A percentile compares a stretch with the other conserved stretches of the same genome.
phyloP scores from a whole-genome alignment of 345 rosid species.

The Corchorus olitorius region DNA sequence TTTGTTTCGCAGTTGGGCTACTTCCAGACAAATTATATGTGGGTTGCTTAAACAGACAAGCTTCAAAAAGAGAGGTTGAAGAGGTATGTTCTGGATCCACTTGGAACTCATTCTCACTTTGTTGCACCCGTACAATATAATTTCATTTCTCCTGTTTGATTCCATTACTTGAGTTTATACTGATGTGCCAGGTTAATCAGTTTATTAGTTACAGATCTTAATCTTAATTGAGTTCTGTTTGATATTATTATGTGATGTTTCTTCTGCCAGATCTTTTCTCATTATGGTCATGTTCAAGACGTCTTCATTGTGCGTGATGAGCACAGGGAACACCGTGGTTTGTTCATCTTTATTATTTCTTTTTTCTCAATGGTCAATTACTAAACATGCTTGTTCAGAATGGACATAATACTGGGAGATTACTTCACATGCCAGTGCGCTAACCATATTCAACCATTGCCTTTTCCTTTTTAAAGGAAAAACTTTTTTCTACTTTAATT shows the following conservation, averaged over 20 bases:
- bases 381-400: not conserved
- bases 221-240: slow-evolving; percentile 12
- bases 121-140: slow-evolving; percentile 4
- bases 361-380: slow-evolving; percentile 3
- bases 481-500: slow-evolving; percentile 1
- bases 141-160: not conserved
- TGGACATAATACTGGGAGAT: slow-evolving; percentile 7
- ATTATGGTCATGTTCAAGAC: slow-evolving; percentile 71
- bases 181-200: not conserved
- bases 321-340: slow-evolving; percentile 71
- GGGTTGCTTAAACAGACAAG: slow-evolving; percentile 66
- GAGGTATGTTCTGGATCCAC: slow-evolving; percentile 50
- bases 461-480: not conserved
- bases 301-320: slow-evolving; percentile 68
- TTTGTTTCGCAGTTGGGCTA: slow-evolving; percentile 34
- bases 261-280: slow-evolving; percentile 67
- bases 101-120: slow-evolving; percentile 17
- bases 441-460: not conserved
- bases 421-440: not conserved
- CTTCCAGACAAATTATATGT: slow-evolving; percentile 68
- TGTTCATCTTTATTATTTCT: slow-evolving; percentile 24
- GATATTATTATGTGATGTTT: slow-evolving; percentile 16
- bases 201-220: not conserved
- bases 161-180: not conserved
- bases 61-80: slow-evolving; percentile 63